Percentiles rank a stretch among this genome's conserved stretches.
These are phyloP conservation scores for Davidsoniella virescens DNA, from an alignment of 2,329 filamentous ascomycete species.

Conservation along the genomic window DNA sequence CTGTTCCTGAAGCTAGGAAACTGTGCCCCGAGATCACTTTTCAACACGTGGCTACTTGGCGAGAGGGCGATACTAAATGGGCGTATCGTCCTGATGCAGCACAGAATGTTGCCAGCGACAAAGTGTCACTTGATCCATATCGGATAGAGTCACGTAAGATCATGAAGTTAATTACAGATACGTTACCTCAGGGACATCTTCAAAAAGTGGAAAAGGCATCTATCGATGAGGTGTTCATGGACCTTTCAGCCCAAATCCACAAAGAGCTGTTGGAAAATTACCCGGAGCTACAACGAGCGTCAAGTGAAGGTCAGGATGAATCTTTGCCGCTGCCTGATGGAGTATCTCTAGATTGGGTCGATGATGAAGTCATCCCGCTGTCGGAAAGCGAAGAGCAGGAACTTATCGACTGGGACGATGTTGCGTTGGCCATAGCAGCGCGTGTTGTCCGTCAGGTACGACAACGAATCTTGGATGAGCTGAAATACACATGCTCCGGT, in stretches of 20 bases:
- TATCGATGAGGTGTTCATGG: conserved; percentile 90
- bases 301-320: conserved; percentile 37
- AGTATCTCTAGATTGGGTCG: conserved; percentile 65
- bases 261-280: conserved; percentile 58
- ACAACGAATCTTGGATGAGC: conserved; percentile 44
- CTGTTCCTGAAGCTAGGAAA: conserved; percentile 66
- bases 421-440: conserved; percentile 70
- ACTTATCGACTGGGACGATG: conserved; percentile 92
- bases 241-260: conserved; percentile 75
- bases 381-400: conserved; percentile 59
- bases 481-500: conserved; percentile 83
- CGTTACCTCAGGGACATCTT: conserved; percentile 46
- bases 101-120: conserved; percentile 68
- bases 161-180: conserved; percentile 58
- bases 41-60: conserved; percentile 91
- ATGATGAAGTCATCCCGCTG: conserved; percentile 67
- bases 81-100: conserved; percentile 72
- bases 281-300: conserved; percentile 40
- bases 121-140: conserved; percentile 89
- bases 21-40: conserved; percentile 69
- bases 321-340: conserved; percentile 51
- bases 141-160: conserved; percentile 72
- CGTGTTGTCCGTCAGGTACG: conserved; percentile 74
- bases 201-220: conserved; percentile 83
- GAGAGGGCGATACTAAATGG: conserved; percentile 83